phyloP scores from a whole-genome alignment of 257 asterid genomes.

The Solanum gandarillasii region DNA sequence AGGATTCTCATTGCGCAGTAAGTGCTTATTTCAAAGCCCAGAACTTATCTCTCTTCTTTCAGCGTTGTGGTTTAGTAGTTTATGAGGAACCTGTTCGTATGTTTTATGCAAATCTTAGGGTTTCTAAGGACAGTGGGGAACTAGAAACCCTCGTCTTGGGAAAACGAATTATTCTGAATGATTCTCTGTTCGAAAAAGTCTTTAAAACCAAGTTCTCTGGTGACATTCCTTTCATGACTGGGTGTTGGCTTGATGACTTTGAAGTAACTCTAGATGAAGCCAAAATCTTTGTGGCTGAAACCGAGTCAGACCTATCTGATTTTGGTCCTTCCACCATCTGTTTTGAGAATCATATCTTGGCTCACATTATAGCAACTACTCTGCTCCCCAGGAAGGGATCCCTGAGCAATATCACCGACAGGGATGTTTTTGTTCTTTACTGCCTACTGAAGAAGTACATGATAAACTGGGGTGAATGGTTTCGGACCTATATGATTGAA shows the following conservation, averaged over 20 bases:
- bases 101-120: not conserved
- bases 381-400: not conserved
- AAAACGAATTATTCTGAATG: not conserved
- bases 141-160: not conserved
- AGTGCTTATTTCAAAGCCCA: not conserved
- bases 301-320: not conserved
- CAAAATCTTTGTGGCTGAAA: not conserved
- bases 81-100: not conserved
- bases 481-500: not conserved
- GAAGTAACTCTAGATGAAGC: not conserved
- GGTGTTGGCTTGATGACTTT: not conserved
- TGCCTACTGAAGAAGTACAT: not conserved
- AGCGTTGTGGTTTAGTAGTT: not conserved
- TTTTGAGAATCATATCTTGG: not conserved
- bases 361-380: not conserved
- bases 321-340: not conserved
- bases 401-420: not conserved
- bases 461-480: not conserved
- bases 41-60: not conserved
- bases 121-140: not conserved
- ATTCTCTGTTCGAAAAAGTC: not conserved
- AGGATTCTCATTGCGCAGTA: not conserved
- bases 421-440: not conserved
- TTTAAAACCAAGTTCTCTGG: not conserved
- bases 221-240: not conserved